A percentile compares a stretch with the other conserved stretches of the same genome.
These are phyloP conservation scores for Pseudonitzschia delicatissima DNA, from an alignment of 108 stramenopile genomes.

Conservation along the genomic window DNA sequence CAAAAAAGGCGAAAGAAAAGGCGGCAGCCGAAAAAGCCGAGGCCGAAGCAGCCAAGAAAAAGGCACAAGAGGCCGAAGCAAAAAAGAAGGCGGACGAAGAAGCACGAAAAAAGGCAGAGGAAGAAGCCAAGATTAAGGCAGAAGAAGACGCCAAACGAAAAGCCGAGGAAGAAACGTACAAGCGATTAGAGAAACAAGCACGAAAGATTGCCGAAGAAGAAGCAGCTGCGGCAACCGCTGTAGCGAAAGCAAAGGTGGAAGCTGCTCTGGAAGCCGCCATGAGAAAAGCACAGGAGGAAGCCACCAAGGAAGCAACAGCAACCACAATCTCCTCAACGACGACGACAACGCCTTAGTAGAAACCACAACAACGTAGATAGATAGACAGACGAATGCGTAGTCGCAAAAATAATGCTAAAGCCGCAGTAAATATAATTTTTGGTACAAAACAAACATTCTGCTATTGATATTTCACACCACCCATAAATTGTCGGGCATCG, in stretches of 20 bases:
- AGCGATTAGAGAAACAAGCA: not conserved
- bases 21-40: not conserved
- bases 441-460: not conserved
- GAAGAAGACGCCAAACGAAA: not conserved
- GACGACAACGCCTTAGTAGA: not conserved
- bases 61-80: not conserved
- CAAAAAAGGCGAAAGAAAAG: not conserved
- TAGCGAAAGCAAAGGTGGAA: not conserved
- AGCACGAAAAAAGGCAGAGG: not conserved
- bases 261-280: not conserved
- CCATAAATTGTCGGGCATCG: constrained; percentile 95
- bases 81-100: not conserved
- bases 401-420: not conserved
- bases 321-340: not conserved
- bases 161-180: not conserved
- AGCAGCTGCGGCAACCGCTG: not conserved
- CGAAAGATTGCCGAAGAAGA: not conserved
- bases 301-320: not conserved
- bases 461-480: constrained; percentile 78
- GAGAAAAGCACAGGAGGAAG: not conserved
- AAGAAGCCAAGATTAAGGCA: not conserved
- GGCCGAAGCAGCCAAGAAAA: not conserved
- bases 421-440: not conserved
- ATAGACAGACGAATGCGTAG: not conserved
- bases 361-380: not conserved